Base-by-base conservation (phyloP, 176 grass and related monocot genomes). In the Ensete glaucum region DNA sequence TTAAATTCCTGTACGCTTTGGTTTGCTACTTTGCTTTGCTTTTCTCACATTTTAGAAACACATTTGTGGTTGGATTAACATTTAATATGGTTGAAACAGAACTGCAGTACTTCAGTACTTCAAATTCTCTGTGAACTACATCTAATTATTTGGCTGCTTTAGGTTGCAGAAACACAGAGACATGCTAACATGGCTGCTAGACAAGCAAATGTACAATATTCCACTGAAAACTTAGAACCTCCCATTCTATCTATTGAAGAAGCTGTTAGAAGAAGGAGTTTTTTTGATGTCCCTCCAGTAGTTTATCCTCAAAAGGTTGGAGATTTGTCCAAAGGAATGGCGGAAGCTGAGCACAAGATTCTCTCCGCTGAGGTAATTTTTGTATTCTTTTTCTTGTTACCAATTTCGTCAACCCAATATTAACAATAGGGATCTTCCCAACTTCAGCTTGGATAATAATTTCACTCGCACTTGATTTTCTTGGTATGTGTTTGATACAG, bases 261-360 rank as follows among this genome's bases (percentile, higher is more conserved):
- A 64, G 90, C 93, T 11, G 83, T 85, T 17, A 52, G 88, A 75
- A 60, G 81, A 67, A 81, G 74, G 20, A 92, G 89, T 79, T 92
- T 86, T 84, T 77, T 96, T 68, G 53, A 49, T 11, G 2, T 27
- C 20, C 87, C 83, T 50, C 80, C 89, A 50, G 81, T 77, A 77
- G 56, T 90, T 13, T 52, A 60, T 75, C 81, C 85, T 62, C 82
- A 80, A 69, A 82, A 87, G 74, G 58, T 88, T 73, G 93, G 93
- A 53, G 82, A 96, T 59, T 82, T 88, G 51, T 81, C 86, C 10
- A 50, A 88, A 79, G 93, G 89, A 76, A 92, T 96, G 93, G 82
- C 81, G 62, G 81, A 90, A 83, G 93, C 93, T 77, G 89, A 96
- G 71, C 93, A 96, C 71, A 92, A 90, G 79, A 92, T 96, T 69